These are phyloP conservation scores for Batkoa obscura DNA, from an alignment of 371 early-diverging fungal genomes.

Conservation along the genomic window DNA sequence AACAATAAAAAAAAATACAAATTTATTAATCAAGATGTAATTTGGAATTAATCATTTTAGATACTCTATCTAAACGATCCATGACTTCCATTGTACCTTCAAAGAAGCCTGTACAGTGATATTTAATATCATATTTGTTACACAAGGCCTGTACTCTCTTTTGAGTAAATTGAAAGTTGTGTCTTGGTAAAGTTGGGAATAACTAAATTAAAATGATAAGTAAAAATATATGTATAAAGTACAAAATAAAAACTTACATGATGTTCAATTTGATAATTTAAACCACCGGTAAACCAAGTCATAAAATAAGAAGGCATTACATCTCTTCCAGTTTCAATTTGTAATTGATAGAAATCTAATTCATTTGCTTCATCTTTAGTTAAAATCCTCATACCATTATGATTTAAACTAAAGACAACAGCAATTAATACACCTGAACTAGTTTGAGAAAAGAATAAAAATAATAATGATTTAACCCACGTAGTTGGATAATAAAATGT, in stretches of 20 bases:
- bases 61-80: constrained; percentile 31
- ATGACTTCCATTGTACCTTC: constrained; percentile 59
- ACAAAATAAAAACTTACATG: constrained; percentile 19
- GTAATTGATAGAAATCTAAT: constrained; percentile 60
- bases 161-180: constrained; percentile 39
- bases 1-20: too few species aligned
- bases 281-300: constrained; percentile 71
- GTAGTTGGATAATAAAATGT: constrained; percentile 25
- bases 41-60: too few species aligned
- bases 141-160: constrained; percentile 45
- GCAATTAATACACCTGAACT: constrained; percentile 57
- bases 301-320: constrained; percentile 33
- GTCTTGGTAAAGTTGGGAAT: constrained; percentile 69
- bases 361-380: constrained; percentile 39
- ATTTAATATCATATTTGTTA: constrained; percentile 44
- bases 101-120: constrained; percentile 46
- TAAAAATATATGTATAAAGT: not conserved
- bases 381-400: constrained; percentile 76
- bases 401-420: constrained; percentile 65
- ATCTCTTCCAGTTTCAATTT: constrained; percentile 65
- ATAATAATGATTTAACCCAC: constrained; percentile 31
- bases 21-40: too few species aligned
- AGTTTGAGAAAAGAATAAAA: constrained; percentile 45
- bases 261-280: constrained; percentile 71
- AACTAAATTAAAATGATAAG: constrained; percentile 14